phyloP scores from a whole-genome alignment of 192 early-diverging fungal genomes.

The Entomortierella lignicola region DNA sequence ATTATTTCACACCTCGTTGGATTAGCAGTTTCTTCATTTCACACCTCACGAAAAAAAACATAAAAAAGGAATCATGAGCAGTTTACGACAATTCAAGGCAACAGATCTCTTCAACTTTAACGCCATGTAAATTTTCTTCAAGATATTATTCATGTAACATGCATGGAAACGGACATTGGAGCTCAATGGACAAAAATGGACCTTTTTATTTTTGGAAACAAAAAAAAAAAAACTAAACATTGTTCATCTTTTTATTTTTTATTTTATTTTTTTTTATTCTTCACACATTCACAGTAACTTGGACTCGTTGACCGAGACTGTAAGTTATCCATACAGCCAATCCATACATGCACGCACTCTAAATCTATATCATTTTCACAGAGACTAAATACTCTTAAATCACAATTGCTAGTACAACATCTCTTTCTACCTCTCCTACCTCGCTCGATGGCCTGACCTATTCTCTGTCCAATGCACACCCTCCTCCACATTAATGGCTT shows the following conservation, averaged over 20 bases:
- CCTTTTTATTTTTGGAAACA: no score
- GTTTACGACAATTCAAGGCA: slow-evolving; percentile 72
- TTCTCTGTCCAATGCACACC: slow-evolving; percentile 87
- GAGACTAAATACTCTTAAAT: no score
- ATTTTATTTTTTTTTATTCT: neutral
- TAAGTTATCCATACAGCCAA: slow-evolving; percentile 39
- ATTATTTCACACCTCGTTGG: neutral
- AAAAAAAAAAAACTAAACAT: neutral
- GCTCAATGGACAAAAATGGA: no score
- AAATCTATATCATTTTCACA: no score
- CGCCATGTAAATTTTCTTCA: slow-evolving; percentile 81
- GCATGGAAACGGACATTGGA: no score
- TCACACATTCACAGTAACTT: slow-evolving; percentile 73
- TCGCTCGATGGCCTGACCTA: slow-evolving; percentile 94
- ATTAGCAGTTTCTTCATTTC: no score
- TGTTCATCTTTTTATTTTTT: neutral
- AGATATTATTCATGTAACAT: no score
- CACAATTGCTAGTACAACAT: slow-evolving; percentile 81
- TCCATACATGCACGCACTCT: neutral
- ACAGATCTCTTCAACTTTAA: slow-evolving; percentile 96
- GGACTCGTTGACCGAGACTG: slow-evolving; percentile 94
- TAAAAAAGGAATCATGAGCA: slow-evolving; percentile 36
- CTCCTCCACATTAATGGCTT: slow-evolving; percentile 82
- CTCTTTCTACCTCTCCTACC: slow-evolving; percentile 92
- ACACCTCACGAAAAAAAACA: no score